Percentiles rank a stretch among this genome's conserved stretches.
These are phyloP conservation scores for Alternaria longipes DNA, from an alignment of 2,329 filamentous ascomycete species.

Conservation along the genomic window DNA sequence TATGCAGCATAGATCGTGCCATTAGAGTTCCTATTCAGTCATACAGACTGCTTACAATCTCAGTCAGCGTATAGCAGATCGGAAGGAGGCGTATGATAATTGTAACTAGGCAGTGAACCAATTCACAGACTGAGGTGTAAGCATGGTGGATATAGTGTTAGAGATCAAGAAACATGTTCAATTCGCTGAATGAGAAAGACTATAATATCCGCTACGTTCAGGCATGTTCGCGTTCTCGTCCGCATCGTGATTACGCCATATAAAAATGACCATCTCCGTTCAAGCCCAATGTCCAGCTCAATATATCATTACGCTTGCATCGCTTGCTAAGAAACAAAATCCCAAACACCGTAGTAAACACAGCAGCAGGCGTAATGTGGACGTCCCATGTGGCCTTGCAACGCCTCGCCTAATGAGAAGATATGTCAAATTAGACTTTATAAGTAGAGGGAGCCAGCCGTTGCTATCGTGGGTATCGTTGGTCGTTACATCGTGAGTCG, in stretches of 20 bases:
- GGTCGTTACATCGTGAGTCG: constrained; percentile 47
- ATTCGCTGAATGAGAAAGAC: constrained; percentile 16
- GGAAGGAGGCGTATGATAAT: not conserved
- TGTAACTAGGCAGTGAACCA: not conserved
- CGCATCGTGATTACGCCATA: constrained; percentile 18
- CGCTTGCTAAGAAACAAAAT: constrained; percentile 18
- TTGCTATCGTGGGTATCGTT: constrained; percentile 50
- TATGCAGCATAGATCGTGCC: not conserved
- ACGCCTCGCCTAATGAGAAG: constrained; percentile 30
- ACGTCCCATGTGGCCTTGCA: constrained; percentile 25
- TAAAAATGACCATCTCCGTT: constrained; percentile 17
- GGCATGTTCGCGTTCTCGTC: constrained; percentile 23
- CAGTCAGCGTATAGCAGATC: not conserved
- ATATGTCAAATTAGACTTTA: constrained; percentile 36
- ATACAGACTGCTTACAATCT: too few species aligned
- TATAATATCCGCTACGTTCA: constrained; percentile 15
- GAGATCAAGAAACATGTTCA: constrained; percentile 9
- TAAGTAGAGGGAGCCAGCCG: constrained; percentile 34
- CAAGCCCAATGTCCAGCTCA: not conserved
- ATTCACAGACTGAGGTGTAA: not conserved
- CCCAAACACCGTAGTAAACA: constrained; percentile 25
- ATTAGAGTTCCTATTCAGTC: not conserved
- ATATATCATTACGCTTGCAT: constrained; percentile 27
- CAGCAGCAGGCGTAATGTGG: constrained; percentile 21
- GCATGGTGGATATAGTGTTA: not conserved